Conservation (phyloP, 805 yeast genomes). For the Ogataea chonburiensis region DNA sequence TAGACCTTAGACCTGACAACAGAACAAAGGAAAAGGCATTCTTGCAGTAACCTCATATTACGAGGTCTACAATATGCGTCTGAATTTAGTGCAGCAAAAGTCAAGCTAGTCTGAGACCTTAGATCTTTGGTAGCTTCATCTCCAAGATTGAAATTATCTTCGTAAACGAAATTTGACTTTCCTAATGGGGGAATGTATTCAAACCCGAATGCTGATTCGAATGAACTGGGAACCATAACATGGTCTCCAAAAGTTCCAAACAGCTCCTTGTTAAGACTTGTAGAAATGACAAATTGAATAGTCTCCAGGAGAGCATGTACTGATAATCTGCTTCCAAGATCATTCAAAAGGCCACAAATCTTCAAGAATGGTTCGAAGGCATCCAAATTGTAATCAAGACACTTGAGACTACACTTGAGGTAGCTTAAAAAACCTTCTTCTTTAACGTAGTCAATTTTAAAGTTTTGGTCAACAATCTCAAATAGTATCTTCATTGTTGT, state of each 20-base stretch:
- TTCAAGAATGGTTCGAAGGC: slow-evolving; percentile 22
- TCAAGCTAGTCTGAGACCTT: slow-evolving; percentile 10
- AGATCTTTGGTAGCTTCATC: slow-evolving; percentile 9
- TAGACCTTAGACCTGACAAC: slow-evolving; percentile 34
- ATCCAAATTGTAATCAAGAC: slow-evolving; percentile 21
- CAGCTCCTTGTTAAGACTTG: slow-evolving; percentile 19
- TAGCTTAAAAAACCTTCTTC: slow-evolving; percentile 26
- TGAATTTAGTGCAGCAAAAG: slow-evolving; percentile 16
- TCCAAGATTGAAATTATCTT: slow-evolving; percentile 21
- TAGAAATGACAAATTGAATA: slow-evolving; percentile 25
- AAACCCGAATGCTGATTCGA: slow-evolving; percentile 24
- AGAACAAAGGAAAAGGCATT: slow-evolving; percentile 36
- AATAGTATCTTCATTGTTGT: slow-evolving; percentile 27
- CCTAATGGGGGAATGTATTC: slow-evolving; percentile 32
- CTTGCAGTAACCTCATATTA: slow-evolving; percentile 20
- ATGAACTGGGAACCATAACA: slow-evolving; percentile 15
- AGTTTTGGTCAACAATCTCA: slow-evolving; percentile 34
- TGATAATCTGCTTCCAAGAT: slow-evolving; percentile 36
- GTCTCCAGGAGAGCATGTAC: slow-evolving; percentile 36
- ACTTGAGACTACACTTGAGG: slow-evolving; percentile 22
- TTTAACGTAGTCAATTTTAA: slow-evolving; percentile 23
- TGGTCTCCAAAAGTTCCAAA: slow-evolving; percentile 6
- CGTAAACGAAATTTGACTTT: slow-evolving; percentile 29
- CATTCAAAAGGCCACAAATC: slow-evolving; percentile 23
- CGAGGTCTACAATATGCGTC: slow-evolving; percentile 8